Conservation (phyloP, 2,329 filamentous ascomycete species). For the Ascochyta lentis region DNA sequence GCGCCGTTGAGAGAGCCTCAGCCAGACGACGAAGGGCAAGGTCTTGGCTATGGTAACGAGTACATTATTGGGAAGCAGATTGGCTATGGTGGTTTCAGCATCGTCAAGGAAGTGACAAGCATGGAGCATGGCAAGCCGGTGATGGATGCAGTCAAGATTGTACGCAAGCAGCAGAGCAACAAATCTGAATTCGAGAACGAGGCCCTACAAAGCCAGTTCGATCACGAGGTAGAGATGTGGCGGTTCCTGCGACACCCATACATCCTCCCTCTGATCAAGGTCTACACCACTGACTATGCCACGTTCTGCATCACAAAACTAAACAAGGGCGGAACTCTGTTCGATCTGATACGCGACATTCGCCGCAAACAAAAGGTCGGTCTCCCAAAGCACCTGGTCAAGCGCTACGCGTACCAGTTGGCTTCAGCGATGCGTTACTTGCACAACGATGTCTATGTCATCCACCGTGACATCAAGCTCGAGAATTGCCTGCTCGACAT, state of each 20-base stretch:
- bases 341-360: conserved; percentile 65
- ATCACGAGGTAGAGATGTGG: conserved; percentile 73
- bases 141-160: conserved; percentile 71
- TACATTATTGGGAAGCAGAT: conserved; percentile 73
- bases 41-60: conserved; percentile 65
- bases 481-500: conserved; percentile 72
- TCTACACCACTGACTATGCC: conserved; percentile 72
- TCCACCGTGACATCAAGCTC: conserved; percentile 72
- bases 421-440: conserved; percentile 70
- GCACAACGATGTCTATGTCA: conserved; percentile 70
- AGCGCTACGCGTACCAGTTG: conserved; percentile 68
- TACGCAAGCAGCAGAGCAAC: conserved; percentile 64
- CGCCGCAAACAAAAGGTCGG: conserved; percentile 54
- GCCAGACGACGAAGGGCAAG: conserved; percentile 71
- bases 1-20: conserved; percentile 52
- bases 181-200: conserved; percentile 68
- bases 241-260: conserved; percentile 68
- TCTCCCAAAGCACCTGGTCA: conserved; percentile 59
- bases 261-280: conserved; percentile 66
- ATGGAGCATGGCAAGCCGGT: conserved; percentile 61
- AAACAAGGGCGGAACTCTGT: conserved; percentile 68
- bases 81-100: conserved; percentile 70
- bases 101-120: conserved; percentile 71
- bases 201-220: conserved; percentile 69
- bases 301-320: conserved; percentile 72